phyloP scores from a whole-genome alignment of 495 filamentous ascomycete genomes.

The Halenospora varia region DNA sequence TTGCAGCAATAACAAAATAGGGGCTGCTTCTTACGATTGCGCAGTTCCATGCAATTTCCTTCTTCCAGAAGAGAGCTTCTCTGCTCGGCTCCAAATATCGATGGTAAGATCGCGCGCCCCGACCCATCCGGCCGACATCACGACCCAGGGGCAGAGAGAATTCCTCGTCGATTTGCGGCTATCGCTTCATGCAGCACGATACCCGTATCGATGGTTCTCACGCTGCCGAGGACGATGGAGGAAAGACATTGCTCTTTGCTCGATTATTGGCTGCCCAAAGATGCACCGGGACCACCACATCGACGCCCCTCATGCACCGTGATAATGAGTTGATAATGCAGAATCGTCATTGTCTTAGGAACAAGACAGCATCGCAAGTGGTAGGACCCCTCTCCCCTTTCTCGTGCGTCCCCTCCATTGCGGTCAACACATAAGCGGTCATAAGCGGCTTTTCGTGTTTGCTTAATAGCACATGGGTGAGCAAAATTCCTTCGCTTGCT shows the following conservation, averaged over 20 bases:
- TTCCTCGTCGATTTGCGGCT: background rate
- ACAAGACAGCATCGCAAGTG: background rate
- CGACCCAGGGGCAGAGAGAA: background rate
- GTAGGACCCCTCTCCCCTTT: background rate
- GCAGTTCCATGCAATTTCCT: background rate
- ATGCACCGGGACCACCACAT: background rate
- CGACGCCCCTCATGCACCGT: background rate
- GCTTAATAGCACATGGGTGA: background rate
- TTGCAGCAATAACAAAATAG: background rate
- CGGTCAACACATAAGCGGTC: no score
- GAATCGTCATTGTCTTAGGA: background rate
- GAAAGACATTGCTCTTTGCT: background rate
- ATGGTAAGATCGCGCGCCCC: background rate
- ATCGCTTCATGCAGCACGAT: background rate
- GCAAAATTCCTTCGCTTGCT: background rate
- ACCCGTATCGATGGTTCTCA: background rate
- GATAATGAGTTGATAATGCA: background rate
- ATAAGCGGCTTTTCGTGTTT: background rate
- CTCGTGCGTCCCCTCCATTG: background rate
- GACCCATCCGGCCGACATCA: background rate
- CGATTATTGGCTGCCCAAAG: background rate
- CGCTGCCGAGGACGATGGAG: background rate
- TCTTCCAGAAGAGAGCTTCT: background rate
- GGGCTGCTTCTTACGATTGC: background rate
- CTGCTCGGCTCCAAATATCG: background rate